Percentiles rank a stretch among this genome's conserved stretches.
phyloP scores from a whole-genome alignment of 2,329 filamentous ascomycete genomes.

The Grosmannia huntii region DNA sequence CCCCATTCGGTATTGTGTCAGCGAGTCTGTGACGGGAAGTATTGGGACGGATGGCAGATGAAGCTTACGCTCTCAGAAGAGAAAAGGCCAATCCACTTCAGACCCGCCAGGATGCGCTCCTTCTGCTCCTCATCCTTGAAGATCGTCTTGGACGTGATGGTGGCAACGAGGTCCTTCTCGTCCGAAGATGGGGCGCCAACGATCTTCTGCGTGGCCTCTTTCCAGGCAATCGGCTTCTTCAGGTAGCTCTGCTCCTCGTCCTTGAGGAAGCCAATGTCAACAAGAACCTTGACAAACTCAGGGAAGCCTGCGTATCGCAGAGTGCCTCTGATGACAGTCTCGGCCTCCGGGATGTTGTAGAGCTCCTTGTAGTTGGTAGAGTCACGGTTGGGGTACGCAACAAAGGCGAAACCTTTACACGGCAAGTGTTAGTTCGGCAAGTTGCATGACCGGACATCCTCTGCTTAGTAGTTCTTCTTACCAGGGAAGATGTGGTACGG shows the following conservation, averaged over 20 bases:
- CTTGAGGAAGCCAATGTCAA: slow-evolving; percentile 79
- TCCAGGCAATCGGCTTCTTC: slow-evolving; percentile 61
- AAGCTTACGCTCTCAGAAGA: slow-evolving; percentile 50
- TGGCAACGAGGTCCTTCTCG: slow-evolving; percentile 57
- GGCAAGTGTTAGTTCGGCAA: neutral
- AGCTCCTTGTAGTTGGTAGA: slow-evolving; percentile 76
- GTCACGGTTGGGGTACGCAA: slow-evolving; percentile 92
- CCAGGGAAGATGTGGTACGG: slow-evolving; percentile 76
- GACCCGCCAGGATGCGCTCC: slow-evolving; percentile 47
- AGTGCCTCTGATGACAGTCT: slow-evolving; percentile 72
- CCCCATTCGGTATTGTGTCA: neutral
- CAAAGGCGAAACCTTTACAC: slow-evolving; percentile 60
- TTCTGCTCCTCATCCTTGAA: slow-evolving; percentile 60
- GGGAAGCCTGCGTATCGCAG: slow-evolving; percentile 84
- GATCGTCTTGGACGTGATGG: slow-evolving; percentile 62
- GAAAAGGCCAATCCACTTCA: slow-evolving; percentile 57
- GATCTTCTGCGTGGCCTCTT: slow-evolving; percentile 69
- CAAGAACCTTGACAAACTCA: slow-evolving; percentile 74
- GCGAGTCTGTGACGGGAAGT: neutral
- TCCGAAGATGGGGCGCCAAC: slow-evolving; percentile 53
- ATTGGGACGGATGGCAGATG: neutral
- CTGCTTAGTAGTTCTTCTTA: neutral
- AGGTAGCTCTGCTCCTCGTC: slow-evolving; percentile 55
- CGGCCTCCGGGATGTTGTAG: slow-evolving; percentile 82
- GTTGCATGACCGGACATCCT: neutral